Base-by-base conservation (phyloP, 495 filamentous ascomycete species). In the Talaromyces adpressus region DNA sequence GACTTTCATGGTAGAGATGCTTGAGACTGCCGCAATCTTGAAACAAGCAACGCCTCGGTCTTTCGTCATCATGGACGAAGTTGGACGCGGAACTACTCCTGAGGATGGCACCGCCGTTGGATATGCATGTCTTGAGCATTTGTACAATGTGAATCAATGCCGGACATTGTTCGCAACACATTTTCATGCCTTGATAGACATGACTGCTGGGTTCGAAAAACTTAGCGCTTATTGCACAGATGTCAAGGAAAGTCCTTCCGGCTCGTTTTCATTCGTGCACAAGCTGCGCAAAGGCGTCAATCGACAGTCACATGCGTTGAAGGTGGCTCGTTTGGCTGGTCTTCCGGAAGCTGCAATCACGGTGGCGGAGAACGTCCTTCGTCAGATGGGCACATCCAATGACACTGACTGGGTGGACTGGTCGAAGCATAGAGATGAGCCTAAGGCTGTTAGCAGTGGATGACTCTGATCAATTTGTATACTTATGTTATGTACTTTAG, bases 51-150 rank as follows among this genome's bases (percentile, higher is more conserved):
- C 75, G 0, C 62, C 75, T 14, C 77, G 78, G 8, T 84, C 87
- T 0, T 93, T 98, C 66, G 94, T 98, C n/a, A 91, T 98, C 70
- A 98, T 98, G 93, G 94, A 98, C 71, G 94, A 98, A 77, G 87
- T 98, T 20, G 94, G 94, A 0, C 84, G 94, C 22, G 94, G 94
- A 2, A 98, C 95, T 8, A 95, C 93, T 2, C 92, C 94, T 1
- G 86, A 90, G 64, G 95, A 97, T 69, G 95, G 94, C 3, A 81
- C 87, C 9, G 95, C 94, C 2, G 86, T 98, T 11, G 92, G 91
- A 6, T 97, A 91, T 70, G 94, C 94, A 1, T 89, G 86, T 69
- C 77, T 98, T 39, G 82, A 93, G 67, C 91, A 96, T 73, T 75
- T 98, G 36, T 85, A 91, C 63, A 77, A 85, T 61, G 80, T 85